Evolutionary conservation across 768 basidiomycete species (phyloP).

Genomic region (Pleurotus cornucopiae): DNA sequence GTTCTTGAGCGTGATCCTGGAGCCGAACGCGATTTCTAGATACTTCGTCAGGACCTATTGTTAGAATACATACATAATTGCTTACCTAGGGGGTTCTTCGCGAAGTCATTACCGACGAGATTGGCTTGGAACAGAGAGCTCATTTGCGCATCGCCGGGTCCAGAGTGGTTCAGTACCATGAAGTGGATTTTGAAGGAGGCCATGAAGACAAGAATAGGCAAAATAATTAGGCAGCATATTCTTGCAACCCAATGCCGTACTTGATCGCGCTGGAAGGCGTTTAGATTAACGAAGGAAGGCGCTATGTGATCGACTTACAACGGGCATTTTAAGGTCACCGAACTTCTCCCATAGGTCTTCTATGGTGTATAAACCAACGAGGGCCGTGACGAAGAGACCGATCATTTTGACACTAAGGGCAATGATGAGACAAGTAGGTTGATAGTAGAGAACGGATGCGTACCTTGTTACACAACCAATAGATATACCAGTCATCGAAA

Average conservation of each 20-base stretch:
- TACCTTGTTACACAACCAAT: constrained; percentile 95
- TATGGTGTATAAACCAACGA: constrained; percentile 94
- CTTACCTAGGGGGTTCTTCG: constrained; percentile 82
- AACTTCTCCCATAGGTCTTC: constrained; percentile 99
- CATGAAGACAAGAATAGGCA: constrained; percentile 93
- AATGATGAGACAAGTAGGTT: background rate
- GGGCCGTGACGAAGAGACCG: constrained; percentile 89
- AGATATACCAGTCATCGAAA: constrained; percentile 86
- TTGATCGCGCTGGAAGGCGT: constrained; percentile 68
- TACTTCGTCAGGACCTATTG: background rate
- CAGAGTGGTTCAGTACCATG: constrained; percentile 87
- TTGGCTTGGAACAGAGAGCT: constrained; percentile 98
- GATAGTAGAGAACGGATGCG: constrained; percentile 7
- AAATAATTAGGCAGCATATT: constrained; percentile 76
- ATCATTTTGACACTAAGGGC: constrained; percentile 85
- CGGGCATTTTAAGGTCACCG: constrained; percentile 88
- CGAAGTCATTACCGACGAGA: constrained; percentile 89
- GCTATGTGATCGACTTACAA: constrained; percentile 45
- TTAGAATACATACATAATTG: constrained; percentile 7
- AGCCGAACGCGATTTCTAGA: constrained; percentile 84
- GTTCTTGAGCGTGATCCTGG: constrained; percentile 90
- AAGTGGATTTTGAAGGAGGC: constrained; percentile 95
- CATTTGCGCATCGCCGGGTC: constrained; percentile 98
- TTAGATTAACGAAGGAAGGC: background rate
- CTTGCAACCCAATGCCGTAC: constrained; percentile 88